Evolutionary conservation across 495 filamentous ascomycete genomes (phyloP).

Genomic region (Annulohypoxylon moriforme): DNA sequence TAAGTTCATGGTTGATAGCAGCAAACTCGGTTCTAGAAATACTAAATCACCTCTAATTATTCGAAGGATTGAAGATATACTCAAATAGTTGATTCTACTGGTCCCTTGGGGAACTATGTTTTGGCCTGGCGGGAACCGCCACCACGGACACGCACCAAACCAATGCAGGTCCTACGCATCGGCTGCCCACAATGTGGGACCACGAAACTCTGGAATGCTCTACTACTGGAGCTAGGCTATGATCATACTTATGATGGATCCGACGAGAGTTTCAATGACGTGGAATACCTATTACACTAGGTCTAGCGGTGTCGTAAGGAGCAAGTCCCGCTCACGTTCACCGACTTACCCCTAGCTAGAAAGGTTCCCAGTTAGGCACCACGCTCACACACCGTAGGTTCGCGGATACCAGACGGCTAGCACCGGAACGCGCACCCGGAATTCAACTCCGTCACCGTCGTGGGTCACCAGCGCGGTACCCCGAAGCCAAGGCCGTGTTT

Average conservation of each 20-base stretch:
- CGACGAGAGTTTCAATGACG: constrained; percentile 70
- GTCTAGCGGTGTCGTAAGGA: constrained; percentile 42
- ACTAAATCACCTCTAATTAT: not conserved
- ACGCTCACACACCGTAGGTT: not conserved
- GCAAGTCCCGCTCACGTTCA: constrained; percentile 5
- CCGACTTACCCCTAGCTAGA: not conserved
- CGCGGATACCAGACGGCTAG: constrained; percentile 9
- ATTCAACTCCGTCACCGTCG: constrained; percentile 70
- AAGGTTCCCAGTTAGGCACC: not conserved
- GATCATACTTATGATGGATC: constrained; percentile 74
- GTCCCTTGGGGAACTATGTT: no score
- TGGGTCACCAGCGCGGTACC: constrained; percentile 66
- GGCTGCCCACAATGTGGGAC: constrained; percentile 72
- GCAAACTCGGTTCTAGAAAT: not conserved
- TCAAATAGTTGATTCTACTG: no score
- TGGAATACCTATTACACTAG: constrained; percentile 64
- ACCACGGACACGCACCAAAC: constrained; percentile 61
- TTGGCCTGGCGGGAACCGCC: constrained; percentile 24
- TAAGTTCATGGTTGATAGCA: not conserved
- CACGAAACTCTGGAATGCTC: constrained; percentile 68
- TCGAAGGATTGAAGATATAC: no score
- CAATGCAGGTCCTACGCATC: constrained; percentile 73
- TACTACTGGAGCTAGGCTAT: constrained; percentile 70
- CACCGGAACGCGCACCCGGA: constrained; percentile 59
- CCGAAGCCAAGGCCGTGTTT: constrained; percentile 71